Percentiles rank a stretch among this genome's conserved stretches.
Evolutionary conservation across 768 basidiomycete genomes (phyloP).

Genomic region (Kwoniella mangroviensis): DNA sequence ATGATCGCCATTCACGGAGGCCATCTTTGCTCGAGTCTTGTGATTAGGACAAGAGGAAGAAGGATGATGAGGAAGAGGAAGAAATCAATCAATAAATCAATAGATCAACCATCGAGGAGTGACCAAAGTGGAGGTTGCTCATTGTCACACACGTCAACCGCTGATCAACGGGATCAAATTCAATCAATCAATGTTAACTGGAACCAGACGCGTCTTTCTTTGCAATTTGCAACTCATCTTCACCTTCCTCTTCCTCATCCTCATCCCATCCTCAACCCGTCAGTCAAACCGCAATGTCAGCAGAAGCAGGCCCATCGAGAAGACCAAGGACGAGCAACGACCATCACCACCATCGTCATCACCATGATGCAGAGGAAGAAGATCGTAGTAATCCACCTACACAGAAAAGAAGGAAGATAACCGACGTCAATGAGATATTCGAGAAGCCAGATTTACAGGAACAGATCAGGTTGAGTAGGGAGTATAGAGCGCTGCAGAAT

Average conservation of each 20-base stretch:
- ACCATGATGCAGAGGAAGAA: not conserved
- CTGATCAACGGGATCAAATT: slow-evolving; percentile 13
- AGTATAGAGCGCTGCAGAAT: slow-evolving; percentile 38
- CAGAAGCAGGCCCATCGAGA: slow-evolving; percentile 26
- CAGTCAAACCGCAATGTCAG: not conserved
- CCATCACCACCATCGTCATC: not conserved
- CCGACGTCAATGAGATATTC: slow-evolving; percentile 36
- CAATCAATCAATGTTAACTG: not conserved
- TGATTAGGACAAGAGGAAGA: not conserved
- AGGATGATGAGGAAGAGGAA: slow-evolving; percentile 7
- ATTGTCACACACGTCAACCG: slow-evolving; percentile 3
- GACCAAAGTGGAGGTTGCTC: slow-evolving; percentile 21
- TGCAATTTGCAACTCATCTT: too few relatives aligned
- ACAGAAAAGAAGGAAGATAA: slow-evolving; percentile 25
- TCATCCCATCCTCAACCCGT: not conserved
- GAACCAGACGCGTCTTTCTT: not conserved
- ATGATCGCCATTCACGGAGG: slow-evolving; percentile 18
- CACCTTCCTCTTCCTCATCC: not conserved
- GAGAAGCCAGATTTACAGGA: slow-evolving; percentile 28
- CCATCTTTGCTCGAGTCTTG: not conserved
- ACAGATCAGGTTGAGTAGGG: slow-evolving; percentile 29
- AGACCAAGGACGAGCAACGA: not conserved
- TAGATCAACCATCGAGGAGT: not conserved
- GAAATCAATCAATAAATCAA: not conserved
- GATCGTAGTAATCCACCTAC: not conserved